These are phyloP conservation scores for Penicillium sumatraense DNA, from an alignment of 2,329 filamentous ascomycete species.

Conservation along the genomic window DNA sequence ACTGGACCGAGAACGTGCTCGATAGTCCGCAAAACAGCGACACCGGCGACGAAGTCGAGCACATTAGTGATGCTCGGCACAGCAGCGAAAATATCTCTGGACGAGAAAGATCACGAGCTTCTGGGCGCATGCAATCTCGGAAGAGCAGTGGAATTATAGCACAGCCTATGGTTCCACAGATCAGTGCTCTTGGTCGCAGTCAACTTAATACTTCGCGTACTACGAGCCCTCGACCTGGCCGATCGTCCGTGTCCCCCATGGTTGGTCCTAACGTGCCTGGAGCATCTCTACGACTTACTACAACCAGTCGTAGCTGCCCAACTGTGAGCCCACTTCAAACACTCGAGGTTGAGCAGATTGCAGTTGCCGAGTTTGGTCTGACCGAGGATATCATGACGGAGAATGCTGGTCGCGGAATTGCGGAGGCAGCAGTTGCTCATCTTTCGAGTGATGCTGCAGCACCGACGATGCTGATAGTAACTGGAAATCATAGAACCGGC, in stretches of 20 bases:
- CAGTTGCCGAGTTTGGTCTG: conserved; percentile 82
- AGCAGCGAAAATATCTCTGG: conserved; percentile 54
- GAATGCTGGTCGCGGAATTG: conserved; percentile 86
- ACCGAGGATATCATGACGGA: conserved; percentile 90
- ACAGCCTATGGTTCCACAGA: conserved; percentile 42
- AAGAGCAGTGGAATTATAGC: conserved; percentile 48
- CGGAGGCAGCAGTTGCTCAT: conserved; percentile 73
- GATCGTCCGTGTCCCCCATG: conserved; percentile 49
- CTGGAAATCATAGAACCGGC: conserved; percentile 92
- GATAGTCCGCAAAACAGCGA: conserved; percentile 74
- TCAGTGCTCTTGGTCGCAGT: conserved; percentile 39
- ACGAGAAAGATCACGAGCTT: conserved; percentile 45
- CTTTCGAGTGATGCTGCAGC: conserved; percentile 62
- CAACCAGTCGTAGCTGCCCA: conserved; percentile 60
- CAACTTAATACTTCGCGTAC: conserved; percentile 43
- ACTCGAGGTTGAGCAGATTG: conserved; percentile 89
- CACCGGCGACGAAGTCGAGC: conserved; percentile 64
- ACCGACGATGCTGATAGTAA: conserved; percentile 75
- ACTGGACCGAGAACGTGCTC: conserved; percentile 89
- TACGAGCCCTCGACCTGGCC: conserved; percentile 46
- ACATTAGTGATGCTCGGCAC: conserved; percentile 45
- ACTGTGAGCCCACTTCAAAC: conserved; percentile 76
- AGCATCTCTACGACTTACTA: conserved; percentile 57
- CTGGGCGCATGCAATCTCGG: conserved; percentile 41
- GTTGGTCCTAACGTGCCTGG: conserved; percentile 41